Evolutionary conservation across 371 early-diverging fungal species (phyloP), one percentile per base, ranked within the genome.

Genomic region (Mortierella sp.): DNA sequence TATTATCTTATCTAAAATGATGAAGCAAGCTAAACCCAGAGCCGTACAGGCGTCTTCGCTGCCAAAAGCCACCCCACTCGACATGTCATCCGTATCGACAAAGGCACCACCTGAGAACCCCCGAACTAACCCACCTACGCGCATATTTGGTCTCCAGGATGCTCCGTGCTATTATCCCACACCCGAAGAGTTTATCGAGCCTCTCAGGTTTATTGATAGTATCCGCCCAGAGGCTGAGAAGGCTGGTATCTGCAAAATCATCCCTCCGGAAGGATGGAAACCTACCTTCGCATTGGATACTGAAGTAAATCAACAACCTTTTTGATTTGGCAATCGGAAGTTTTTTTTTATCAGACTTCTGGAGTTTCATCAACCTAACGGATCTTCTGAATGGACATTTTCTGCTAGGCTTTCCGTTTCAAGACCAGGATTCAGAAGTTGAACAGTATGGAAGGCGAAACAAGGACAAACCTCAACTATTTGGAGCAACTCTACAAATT

Each of bases 211-310:
- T 79, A 94, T 98, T 77, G 92, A 93, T 63, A 89, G 86, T 67
- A 97, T 98, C 70, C 87, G 92, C 32, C 84, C 88, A n/a, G 88
- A 92, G 79, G 97, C 93, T 48, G 96, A 96, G 83, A 77, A 88
- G 69, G 90, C 90, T 55, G 99, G 99, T 32, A 92, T 98, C 63
- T 90, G 94, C 77, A 98, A 98, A 84, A 94, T 98, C 69, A 91
- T 97, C 33, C 99, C 99, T 43, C 98, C 99, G 2, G 76, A 72
- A 32, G 88, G 87, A 11, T 98, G 96, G 92, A 88, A 89, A 33
- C 96, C 97, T 57, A 86, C 88, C 4, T 97, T 97, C 85, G 85
- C 92, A 10, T 75, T 97, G 58, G 95, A 98, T 67, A 92, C 94
- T 24, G 87, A 94, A 90, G 97, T 95, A 87, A 50, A n/a, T 24